Evolutionary conservation across 805 yeast genomes (phyloP).

Genomic region (Hanseniaspora valbyensis): DNA sequence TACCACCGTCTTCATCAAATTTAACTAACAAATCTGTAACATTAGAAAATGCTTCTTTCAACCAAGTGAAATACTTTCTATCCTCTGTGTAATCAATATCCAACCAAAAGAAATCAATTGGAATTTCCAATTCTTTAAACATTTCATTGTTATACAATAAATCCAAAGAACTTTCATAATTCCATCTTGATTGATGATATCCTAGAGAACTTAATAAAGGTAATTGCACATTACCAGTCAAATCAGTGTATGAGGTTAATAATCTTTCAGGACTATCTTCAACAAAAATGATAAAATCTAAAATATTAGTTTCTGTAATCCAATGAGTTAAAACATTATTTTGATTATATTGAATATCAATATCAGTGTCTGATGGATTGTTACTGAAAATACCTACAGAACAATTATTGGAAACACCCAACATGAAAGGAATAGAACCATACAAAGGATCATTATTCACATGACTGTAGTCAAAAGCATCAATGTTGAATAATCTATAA

Average conservation of each 20-base stretch:
- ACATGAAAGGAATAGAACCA: constrained; percentile 83
- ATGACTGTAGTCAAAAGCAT: constrained; percentile 84
- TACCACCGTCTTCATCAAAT: constrained; percentile 52
- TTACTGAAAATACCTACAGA: constrained; percentile 82
- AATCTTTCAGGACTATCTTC: constrained; percentile 49
- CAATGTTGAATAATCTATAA: constrained; percentile 83
- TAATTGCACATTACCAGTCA: constrained; percentile 63
- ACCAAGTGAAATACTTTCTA: constrained; percentile 90
- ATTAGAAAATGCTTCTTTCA: constrained; percentile 57
- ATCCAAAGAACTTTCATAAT: constrained; percentile 80
- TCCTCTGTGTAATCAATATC: constrained; percentile 85
- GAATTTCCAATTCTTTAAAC: constrained; percentile 65
- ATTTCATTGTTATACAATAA: constrained; percentile 57
- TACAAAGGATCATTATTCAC: constrained; percentile 84
- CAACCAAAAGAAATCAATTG: constrained; percentile 88
- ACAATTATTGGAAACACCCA: constrained; percentile 48
- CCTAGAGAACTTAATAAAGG: constrained; percentile 77
- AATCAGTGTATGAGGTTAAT: constrained; percentile 46
- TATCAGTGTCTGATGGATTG: constrained; percentile 84
- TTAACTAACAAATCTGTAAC: constrained; percentile 57
- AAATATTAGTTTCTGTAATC: constrained; percentile 82
- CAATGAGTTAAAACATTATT: constrained; percentile 55
- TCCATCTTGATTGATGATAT: constrained; percentile 97
- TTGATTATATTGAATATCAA: constrained; percentile 43
- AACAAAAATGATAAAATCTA: constrained; percentile 63